These are phyloP conservation scores for Penicillium odoratum DNA, from an alignment of 495 filamentous ascomycete genomes.

Conservation along the genomic window DNA sequence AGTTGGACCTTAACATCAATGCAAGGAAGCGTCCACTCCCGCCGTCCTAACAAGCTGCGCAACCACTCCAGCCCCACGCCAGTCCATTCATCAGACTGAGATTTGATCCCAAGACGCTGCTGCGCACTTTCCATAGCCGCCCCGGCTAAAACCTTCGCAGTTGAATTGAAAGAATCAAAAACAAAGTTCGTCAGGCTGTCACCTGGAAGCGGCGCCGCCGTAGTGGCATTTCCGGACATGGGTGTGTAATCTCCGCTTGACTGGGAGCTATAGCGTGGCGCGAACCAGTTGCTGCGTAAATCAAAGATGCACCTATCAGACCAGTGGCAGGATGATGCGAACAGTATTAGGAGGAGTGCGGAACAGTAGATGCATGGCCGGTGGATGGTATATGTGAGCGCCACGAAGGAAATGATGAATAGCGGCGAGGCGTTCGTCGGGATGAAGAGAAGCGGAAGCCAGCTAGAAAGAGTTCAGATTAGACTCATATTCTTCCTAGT, in stretches of 20 bases:
- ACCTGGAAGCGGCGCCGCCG: constrained; percentile 21
- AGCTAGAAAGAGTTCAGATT: constrained; percentile 20
- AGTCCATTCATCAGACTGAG: constrained; percentile 61
- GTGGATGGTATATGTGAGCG: constrained; percentile 87
- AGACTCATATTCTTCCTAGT: background rate
- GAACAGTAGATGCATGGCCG: constrained; percentile 91
- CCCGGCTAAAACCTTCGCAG: constrained; percentile 62
- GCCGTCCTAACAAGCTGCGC: constrained; percentile 67
- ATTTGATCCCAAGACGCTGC: constrained; percentile 34
- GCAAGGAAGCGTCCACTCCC: constrained; percentile 83
- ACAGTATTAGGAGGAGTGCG: constrained; percentile 82
- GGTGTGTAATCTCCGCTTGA: constrained; percentile 18
- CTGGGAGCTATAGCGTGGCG: constrained; percentile 55
- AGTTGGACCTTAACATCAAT: constrained; percentile 77
- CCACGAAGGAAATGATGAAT: constrained; percentile 88
- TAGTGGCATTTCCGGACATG: constrained; percentile 21
- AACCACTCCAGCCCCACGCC: constrained; percentile 83
- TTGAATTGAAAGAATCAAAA: constrained; percentile 65
- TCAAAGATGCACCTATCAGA: constrained; percentile 88
- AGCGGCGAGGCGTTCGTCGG: constrained; percentile 75
- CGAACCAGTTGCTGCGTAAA: constrained; percentile 79
- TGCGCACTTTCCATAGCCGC: constrained; percentile 65
- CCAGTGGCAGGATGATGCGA: constrained; percentile 89
- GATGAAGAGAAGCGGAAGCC: constrained; percentile 47
- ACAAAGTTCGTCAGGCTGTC: constrained; percentile 51